A percentile compares a stretch with the other conserved stretches of the same genome.
These are phyloP conservation scores for Lepidium aucheri DNA, from an alignment of 345 rosid genomes.

Conservation along the genomic window DNA sequence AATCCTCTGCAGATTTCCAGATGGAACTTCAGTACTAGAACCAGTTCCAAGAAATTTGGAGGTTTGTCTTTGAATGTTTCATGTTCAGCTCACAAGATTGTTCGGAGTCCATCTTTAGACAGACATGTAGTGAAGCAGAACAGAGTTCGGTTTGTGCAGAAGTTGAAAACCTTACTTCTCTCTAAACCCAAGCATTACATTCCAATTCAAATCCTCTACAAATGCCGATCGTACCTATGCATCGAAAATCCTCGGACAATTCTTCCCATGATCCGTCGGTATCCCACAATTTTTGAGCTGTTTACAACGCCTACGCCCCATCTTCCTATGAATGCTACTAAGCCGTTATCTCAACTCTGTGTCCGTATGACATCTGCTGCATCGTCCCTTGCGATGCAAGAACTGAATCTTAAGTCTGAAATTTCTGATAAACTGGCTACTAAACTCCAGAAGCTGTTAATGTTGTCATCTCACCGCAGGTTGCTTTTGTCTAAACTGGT, in stretches of 20 bases:
- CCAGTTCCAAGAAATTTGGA: constrained; percentile 21
- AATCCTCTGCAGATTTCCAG: constrained; percentile 2
- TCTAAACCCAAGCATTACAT: constrained; percentile 79
- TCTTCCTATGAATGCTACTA: constrained; percentile 70
- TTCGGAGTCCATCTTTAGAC: constrained; percentile 59
- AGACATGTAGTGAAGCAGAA: constrained; percentile 60
- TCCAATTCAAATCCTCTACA: constrained; percentile 60
- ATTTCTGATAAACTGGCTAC: constrained; percentile 49
- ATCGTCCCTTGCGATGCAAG: constrained; percentile 45
- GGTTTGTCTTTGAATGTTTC: constrained; percentile 23
- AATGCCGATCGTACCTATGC: constrained; percentile 64
- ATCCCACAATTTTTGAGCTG: constrained; percentile 72
- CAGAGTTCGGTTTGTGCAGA: constrained; percentile 67
- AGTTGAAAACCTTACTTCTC: constrained; percentile 67
- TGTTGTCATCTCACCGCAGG: constrained; percentile 68
- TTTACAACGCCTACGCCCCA: constrained; percentile 58
- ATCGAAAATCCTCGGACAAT: constrained; percentile 46
- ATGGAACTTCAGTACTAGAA: not conserved
- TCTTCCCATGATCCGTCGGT: constrained; percentile 64
- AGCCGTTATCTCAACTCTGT: constrained; percentile 53
- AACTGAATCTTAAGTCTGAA: constrained; percentile 44
- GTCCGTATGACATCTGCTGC: constrained; percentile 78
- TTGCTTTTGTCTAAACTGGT: constrained; percentile 74
- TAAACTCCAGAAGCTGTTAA: constrained; percentile 81
- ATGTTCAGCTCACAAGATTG: constrained; percentile 52